Evolutionary conservation across 129 eudicot species (phyloP), one percentile per base, ranked within the genome.

Genomic region (Helichrysum umbraculigerum): DNA sequence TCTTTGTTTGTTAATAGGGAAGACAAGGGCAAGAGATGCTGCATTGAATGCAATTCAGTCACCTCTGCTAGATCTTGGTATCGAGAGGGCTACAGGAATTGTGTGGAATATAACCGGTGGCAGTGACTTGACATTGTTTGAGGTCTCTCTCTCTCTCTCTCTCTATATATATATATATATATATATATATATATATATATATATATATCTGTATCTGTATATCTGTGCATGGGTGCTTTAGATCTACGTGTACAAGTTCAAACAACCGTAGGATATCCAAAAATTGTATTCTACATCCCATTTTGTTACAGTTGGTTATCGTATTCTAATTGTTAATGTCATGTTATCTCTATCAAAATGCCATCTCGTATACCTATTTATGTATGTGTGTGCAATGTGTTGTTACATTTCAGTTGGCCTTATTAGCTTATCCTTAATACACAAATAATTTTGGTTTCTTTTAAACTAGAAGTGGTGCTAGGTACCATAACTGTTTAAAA

Each of bases 31-130:
- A 12, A 84, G 97, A 85, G 97, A 94, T 84, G 99, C 99, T 76
- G 99, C 99, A 32, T 82, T 94, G 70, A 91, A 87, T 79, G 99
- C 99, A 22, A 89, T 94, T 86, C 99, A 94, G 68, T 94, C 99
- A 58, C 99, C 99, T 56, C 78, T 94, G 67, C 73, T 94, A 16
- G 99, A 94, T 86, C 81, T 94, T 68, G 99, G 99, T 21, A 94
- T 94, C 61, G 97, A 91, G 85, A 89, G 99, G 84, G 97, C 99
- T 82, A 94, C 97, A 15, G 97, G 99, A 78, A 91, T 94, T 70
- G 99, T 94, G 69, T 94, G 99, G 99, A 94, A 89, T 74, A 94
- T 94, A 73, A 94, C 99, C 41, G 98, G 97, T 77, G 97, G 97
- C 57, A 86, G 60, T 54, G 97, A 94, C 82, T 81, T 94, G 79